Conservation (phyloP, 73 alveolate species). For the Paramecium bursaria region DNA sequence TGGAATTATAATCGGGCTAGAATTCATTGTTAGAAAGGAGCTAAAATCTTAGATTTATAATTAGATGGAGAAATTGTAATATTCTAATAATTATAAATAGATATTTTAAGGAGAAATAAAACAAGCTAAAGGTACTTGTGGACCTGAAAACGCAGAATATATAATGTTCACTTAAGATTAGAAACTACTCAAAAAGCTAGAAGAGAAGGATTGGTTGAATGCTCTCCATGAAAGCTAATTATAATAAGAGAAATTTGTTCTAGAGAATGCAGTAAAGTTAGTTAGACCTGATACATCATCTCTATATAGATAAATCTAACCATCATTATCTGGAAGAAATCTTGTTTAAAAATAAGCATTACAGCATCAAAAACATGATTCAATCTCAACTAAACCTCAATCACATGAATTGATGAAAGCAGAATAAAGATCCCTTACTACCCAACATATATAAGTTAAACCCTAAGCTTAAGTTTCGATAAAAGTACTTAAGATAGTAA, state of each 20-base stretch:
- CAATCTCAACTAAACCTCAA: not conserved
- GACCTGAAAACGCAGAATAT: conserved; percentile 75
- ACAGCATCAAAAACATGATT: conserved; percentile 19
- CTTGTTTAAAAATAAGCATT: conserved; percentile 59
- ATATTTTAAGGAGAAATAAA: conserved; percentile 84
- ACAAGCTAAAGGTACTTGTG: conserved; percentile 83
- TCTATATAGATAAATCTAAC: conserved; percentile 43
- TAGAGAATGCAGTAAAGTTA: conserved; percentile 26
- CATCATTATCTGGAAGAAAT: conserved; percentile 65
- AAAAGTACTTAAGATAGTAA: conserved; percentile 68
- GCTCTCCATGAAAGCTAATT: conserved; percentile 65
- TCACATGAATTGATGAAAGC: not conserved
- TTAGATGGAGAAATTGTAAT: conserved; percentile 62
- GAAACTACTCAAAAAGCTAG: conserved; percentile 76
- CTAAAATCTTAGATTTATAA: conserved; percentile 68
- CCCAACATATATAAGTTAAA: not conserved
- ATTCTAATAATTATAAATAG: not conserved
- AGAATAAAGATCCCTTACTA: not conserved
- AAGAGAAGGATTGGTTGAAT: conserved; percentile 84
- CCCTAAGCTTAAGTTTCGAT: conserved; percentile 48
- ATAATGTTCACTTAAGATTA: conserved; percentile 81
- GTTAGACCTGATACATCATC: conserved; percentile 52
- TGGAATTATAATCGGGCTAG: conserved; percentile 92
- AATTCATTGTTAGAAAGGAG: conserved; percentile 88
- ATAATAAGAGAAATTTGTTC: conserved; percentile 53